These are phyloP conservation scores for Trichoderma gamsii DNA, from an alignment of 495 filamentous ascomycete species.

Conservation along the genomic window DNA sequence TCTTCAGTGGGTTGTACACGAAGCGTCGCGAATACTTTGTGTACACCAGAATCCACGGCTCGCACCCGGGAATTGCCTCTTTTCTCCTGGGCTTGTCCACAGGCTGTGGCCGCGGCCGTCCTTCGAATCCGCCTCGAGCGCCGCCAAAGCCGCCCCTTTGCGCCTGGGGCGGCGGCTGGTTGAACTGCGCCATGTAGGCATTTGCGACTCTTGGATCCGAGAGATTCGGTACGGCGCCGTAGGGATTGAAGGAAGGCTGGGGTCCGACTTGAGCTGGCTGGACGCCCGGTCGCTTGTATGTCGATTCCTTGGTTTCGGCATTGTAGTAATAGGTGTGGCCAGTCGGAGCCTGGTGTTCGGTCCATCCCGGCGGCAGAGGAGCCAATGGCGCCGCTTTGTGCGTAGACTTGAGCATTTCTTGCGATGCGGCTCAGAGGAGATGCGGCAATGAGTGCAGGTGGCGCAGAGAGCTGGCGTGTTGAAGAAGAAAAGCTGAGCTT, in stretches of 20 bases:
- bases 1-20: conserved; percentile 74
- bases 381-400: conserved; percentile 47
- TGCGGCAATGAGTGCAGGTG: neutral
- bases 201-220: conserved; percentile 41
- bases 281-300: conserved; percentile 63
- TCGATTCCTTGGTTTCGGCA: conserved; percentile 76
- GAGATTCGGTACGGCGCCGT: conserved; percentile 40
- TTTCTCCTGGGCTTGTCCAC: conserved; percentile 77
- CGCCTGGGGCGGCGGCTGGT: conserved; percentile 25
- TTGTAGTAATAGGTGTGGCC: conserved; percentile 91
- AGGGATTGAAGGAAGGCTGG: conserved; percentile 36
- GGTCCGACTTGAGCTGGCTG: conserved; percentile 21
- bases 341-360: conserved; percentile 84
- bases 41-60: conserved; percentile 88
- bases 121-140: conserved; percentile 43
- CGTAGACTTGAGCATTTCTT: conserved; percentile 57
- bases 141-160: conserved; percentile 34
- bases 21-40: conserved; percentile 85
- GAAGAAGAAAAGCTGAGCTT: neutral
- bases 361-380: conserved; percentile 77
- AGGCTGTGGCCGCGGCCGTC: conserved; percentile 56
- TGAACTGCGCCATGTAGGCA: conserved; percentile 44
- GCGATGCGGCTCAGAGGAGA: neutral
- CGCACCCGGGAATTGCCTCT: conserved; percentile 68
- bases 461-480: neutral